phyloP scores from a whole-genome alignment of 2,329 filamentous ascomycete genomes.

The Claviceps quebecensis region DNA sequence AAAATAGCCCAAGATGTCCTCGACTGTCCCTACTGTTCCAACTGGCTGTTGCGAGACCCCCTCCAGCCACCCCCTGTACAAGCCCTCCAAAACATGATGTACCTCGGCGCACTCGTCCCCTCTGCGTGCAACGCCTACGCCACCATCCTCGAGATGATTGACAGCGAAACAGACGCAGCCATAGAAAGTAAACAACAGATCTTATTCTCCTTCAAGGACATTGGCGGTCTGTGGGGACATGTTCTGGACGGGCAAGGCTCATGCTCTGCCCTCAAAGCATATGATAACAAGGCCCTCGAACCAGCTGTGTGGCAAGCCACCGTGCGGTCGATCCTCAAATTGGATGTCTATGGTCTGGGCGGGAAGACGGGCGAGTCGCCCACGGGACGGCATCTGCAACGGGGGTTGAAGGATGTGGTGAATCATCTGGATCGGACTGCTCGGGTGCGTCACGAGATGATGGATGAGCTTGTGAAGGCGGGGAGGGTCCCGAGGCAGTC shows the following conservation, averaged over 20 bases:
- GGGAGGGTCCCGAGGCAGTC: too few relatives aligned
- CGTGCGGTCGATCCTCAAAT: constrained; percentile 38
- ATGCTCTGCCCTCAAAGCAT: constrained; percentile 1
- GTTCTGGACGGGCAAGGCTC: neutral
- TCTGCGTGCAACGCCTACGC: constrained; percentile 20
- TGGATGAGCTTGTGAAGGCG: too few relatives aligned
- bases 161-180: constrained; percentile 34
- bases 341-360: constrained; percentile 42
- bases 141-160: constrained; percentile 37
- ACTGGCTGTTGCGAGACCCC: constrained; percentile 21
- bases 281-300: constrained; percentile 31
- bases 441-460: too few relatives aligned
- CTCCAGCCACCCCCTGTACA: constrained; percentile 28
- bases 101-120: constrained; percentile 42
- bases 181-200: constrained; percentile 26
- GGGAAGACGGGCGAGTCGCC: constrained; percentile 6
- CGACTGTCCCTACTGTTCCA: constrained; percentile 35
- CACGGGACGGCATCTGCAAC: neutral
- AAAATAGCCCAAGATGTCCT: constrained; percentile 36
- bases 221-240: neutral
- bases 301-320: constrained; percentile 39
- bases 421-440: too few relatives aligned
- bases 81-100: constrained; percentile 43
- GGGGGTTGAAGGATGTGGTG: too few relatives aligned
- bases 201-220: constrained; percentile 28